phyloP scores from a whole-genome alignment of 2,329 filamentous ascomycete genomes.

The Mycosphaerella sp. region DNA sequence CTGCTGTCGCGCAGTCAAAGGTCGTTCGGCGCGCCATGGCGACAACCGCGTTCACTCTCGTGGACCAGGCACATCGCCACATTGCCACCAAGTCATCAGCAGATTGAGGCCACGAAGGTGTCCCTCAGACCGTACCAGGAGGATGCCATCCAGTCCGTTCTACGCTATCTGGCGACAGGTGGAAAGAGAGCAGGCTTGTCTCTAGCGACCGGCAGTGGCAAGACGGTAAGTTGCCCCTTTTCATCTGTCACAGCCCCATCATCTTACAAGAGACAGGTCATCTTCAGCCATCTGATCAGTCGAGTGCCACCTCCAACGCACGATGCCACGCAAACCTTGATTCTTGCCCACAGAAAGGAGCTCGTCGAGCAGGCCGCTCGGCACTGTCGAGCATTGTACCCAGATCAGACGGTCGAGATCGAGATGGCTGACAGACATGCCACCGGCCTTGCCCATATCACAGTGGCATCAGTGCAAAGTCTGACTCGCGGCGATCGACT shows the following conservation, averaged over 20 bases:
- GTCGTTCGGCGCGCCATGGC: neutral
- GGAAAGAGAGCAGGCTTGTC: constrained; percentile 76
- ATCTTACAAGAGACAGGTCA: constrained; percentile 53
- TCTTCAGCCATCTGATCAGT: constrained; percentile 92
- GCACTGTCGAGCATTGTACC: constrained; percentile 78
- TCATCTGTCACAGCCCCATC: neutral
- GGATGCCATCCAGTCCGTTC: constrained; percentile 77
- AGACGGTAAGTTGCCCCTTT: constrained; percentile 48
- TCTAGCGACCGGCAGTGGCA: constrained; percentile 78
- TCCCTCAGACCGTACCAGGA: constrained; percentile 75
- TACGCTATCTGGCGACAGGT: constrained; percentile 60
- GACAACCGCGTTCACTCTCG: neutral
- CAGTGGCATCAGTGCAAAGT: constrained; percentile 82
- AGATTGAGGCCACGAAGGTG: constrained; percentile 4
- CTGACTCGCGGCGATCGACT: constrained; percentile 66
- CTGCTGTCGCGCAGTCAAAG: neutral
- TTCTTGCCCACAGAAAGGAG: constrained; percentile 86
- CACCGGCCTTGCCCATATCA: constrained; percentile 80
- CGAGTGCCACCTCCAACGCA: constrained; percentile 56
- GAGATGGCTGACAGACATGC: constrained; percentile 81
- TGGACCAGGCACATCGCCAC: constrained; percentile 2
- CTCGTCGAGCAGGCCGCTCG: constrained; percentile 87
- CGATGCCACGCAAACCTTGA: constrained; percentile 69
- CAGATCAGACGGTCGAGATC: constrained; percentile 72
- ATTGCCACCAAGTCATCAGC: neutral